Percentiles rank a stretch among this genome's conserved stretches.
Conservation (phyloP, 208 protist species). For the Tritrichomonas musculus region DNA sequence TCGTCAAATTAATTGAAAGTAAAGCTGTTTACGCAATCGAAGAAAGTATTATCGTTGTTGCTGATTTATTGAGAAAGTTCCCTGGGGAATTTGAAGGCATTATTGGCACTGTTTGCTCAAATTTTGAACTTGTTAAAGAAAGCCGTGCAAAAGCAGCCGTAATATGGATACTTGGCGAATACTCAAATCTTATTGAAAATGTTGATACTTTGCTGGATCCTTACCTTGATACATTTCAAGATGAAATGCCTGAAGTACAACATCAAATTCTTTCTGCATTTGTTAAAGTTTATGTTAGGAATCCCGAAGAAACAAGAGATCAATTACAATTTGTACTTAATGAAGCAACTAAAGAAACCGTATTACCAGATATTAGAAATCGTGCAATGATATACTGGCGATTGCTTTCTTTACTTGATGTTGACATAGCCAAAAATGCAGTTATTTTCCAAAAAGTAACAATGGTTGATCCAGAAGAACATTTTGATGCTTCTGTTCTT, state of each 20-base stretch:
- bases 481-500: neutral
- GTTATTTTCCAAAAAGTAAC: neutral
- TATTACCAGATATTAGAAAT: neutral
- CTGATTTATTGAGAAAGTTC: conserved; percentile 85
- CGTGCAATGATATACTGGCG: neutral
- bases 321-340: neutral
- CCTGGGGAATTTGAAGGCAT: conserved; percentile 57
- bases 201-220: conserved; percentile 78
- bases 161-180: conserved; percentile 59
- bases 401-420: neutral
- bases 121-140: conserved; percentile 61
- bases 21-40: conserved; percentile 83
- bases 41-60: conserved; percentile 87
- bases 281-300: neutral
- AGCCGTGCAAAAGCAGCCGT: neutral
- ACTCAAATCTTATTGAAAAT: conserved; percentile 83
- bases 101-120: conserved; percentile 66
- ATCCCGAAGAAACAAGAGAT: neutral
- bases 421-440: neutral
- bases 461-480: neutral
- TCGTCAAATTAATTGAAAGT: conserved; percentile 73
- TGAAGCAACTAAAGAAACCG: neutral
- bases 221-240: conserved; percentile 6
- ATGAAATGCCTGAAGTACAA: neutral
- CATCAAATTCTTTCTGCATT: neutral